Evolutionary conservation across 2,329 filamentous ascomycete genomes (phyloP).

Genomic region (Metarhizium sp.): DNA sequence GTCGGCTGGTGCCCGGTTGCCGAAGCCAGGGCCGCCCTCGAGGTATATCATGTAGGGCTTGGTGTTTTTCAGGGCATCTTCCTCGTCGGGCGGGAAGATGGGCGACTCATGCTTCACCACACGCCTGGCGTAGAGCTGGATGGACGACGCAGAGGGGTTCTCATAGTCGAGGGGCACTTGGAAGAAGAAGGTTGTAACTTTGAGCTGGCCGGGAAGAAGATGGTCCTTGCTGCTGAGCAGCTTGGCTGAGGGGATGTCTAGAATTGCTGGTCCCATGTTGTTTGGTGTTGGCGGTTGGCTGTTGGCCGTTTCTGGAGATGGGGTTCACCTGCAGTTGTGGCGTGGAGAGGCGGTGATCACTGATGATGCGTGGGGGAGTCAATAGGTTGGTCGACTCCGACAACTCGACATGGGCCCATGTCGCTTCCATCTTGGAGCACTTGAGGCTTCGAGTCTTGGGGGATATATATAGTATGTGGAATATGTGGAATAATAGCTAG

Average conservation of each 20-base stretch:
- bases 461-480: too few relatives aligned
- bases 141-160: slow-evolving; percentile 46
- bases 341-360: too few relatives aligned
- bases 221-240: slow-evolving; percentile 34
- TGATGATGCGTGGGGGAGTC: too few relatives aligned
- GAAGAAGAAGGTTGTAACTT: slow-evolving; percentile 77
- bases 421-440: too few relatives aligned
- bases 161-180: slow-evolving; percentile 74
- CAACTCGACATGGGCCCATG: too few relatives aligned
- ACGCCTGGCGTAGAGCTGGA: slow-evolving; percentile 71
- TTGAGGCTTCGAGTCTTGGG: too few relatives aligned
- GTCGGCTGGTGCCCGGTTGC: slow-evolving; percentile 66
- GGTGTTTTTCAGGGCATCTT: slow-evolving; percentile 9
- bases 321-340: background rate
- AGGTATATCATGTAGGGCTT: slow-evolving; percentile 62
- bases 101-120: slow-evolving; percentile 57
- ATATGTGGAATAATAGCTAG: too few relatives aligned
- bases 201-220: slow-evolving; percentile 52
- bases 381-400: too few relatives aligned
- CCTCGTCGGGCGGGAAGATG: slow-evolving; percentile 36
- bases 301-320: background rate
- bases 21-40: slow-evolving; percentile 78
- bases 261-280: slow-evolving; percentile 6
- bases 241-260: slow-evolving; percentile 26
- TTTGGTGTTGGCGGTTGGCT: background rate